These are phyloP conservation scores for Eimeria necatrix DNA, from an alignment of 169 alveolate species.

Conservation along the genomic window DNA sequence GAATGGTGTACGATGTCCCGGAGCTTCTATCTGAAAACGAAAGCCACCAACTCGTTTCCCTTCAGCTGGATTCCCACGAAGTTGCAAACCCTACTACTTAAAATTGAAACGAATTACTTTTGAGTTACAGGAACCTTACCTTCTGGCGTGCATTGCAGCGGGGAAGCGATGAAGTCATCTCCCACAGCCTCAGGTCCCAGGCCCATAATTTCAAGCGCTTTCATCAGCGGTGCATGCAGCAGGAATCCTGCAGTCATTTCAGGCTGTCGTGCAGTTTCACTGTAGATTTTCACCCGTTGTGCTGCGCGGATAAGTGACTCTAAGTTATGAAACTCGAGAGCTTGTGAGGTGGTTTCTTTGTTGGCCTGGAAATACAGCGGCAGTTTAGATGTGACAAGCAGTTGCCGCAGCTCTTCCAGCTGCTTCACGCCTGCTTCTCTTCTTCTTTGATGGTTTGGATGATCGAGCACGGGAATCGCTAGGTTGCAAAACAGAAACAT, in stretches of 20 bases:
- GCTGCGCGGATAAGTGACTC: slow-evolving; percentile 23
- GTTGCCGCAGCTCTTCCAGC: slow-evolving; percentile 37
- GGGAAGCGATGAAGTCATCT: slow-evolving; percentile 6
- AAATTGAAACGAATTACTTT: no score
- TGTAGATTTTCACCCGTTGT: background rate
- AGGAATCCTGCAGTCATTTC: slow-evolving; percentile 61
- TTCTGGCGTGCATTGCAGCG: slow-evolving; percentile 73
- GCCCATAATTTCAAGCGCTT: slow-evolving; percentile 54
- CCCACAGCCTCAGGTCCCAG: slow-evolving; percentile 45
- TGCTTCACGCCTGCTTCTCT: slow-evolving; percentile 42
- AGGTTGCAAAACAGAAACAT: slow-evolving; percentile 42
- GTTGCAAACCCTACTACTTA: no score
- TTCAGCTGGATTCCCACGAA: no score
- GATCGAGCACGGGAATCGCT: slow-evolving; percentile 13
- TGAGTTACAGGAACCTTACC: background rate
- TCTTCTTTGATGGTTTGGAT: slow-evolving; percentile 1
- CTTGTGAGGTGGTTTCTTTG: slow-evolving; percentile 17
- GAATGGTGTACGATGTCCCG: slow-evolving; percentile 62
- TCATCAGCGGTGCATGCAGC: slow-evolving; percentile 73
- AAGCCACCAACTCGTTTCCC: background rate
- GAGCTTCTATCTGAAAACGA: slow-evolving; percentile 50
- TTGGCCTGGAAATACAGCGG: slow-evolving; percentile 62
- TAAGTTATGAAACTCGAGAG: slow-evolving; percentile 17
- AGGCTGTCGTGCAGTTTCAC: background rate
- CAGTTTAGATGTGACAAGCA: background rate